Conservation (phyloP, 2,329 filamentous ascomycete species). For the Fusarium sterilihyphosum region DNA sequence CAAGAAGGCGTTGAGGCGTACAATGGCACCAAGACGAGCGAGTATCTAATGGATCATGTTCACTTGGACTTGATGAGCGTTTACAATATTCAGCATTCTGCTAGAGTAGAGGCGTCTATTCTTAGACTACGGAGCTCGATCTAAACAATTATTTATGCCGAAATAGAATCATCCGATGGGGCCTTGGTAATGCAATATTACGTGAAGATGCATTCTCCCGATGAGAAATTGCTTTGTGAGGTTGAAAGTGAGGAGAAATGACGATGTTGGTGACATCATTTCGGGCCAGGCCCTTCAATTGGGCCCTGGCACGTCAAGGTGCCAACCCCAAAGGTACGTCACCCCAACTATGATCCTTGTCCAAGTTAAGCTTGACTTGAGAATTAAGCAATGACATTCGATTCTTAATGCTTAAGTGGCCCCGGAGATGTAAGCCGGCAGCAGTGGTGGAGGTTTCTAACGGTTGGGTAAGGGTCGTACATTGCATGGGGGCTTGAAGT, state of each 20-base stretch:
- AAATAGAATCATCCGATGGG: not conserved
- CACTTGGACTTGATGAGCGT: not conserved
- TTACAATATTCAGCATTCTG: not conserved
- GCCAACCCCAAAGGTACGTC: constrained; percentile 10
- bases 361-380: constrained; percentile 7
- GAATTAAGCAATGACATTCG: constrained; percentile 8
- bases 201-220: constrained; percentile 8
- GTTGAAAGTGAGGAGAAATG: constrained; percentile 9
- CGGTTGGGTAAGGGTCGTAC: not conserved
- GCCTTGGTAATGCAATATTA: constrained; percentile 11
- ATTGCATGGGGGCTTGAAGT: not conserved
- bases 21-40: constrained; percentile 81
- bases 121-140: not conserved
- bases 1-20: constrained; percentile 79
- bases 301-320: constrained; percentile 11
- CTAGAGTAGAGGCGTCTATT: constrained; percentile 1
- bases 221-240: constrained; percentile 7
- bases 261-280: constrained; percentile 42
- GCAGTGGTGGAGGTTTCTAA: constrained; percentile 1
- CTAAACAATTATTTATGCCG: not conserved
- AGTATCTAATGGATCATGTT: constrained; percentile 68
- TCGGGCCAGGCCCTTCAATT: not conserved
- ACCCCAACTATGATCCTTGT: constrained; percentile 18
- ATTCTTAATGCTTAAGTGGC: constrained; percentile 1
- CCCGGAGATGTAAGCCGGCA: constrained; percentile 3